Base-by-base conservation (phyloP, 2,329 filamentous ascomycete genomes). In the Fusarium siculi region DNA sequence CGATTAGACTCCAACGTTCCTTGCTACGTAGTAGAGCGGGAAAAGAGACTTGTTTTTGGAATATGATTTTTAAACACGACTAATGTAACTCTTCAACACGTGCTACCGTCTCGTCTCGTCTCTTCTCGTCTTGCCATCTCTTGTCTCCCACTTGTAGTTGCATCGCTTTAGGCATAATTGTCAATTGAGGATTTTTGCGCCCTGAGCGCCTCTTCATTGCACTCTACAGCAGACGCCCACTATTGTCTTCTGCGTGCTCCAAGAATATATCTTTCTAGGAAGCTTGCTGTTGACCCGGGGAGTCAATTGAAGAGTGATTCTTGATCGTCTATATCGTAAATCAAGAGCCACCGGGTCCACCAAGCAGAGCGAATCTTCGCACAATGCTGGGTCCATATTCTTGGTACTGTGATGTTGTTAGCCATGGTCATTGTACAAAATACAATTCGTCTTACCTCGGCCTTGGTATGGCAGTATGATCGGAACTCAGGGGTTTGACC, bases 401-500 rank as follows among this genome's bases (percentile, higher is more conserved):
- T 84, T 98, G 93, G 82, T 98, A 98, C 87, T 96, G 83, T 21
- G 10, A 39, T 11, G 7, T 43, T 25, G 47, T 77, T 44, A 77
- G 75, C 36, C 30, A 47, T 53, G 55, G 19, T n/a, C 18, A 7
- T 9, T n/a, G 28, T 10, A 14, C 4, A 32, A 8, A 16, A 19
- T 9, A 14, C 23, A 49, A 16, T 18, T 23, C 11, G 9, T 78
- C 86, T 76, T 80, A 90, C 89, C 87, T 91, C 90, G 36, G 90
- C 91, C 87, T 96, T 96, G 64, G 93, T 99, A 84, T 99, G 97
- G 86, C 96, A 99, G 86, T 98, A 99, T 80, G 95, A 98, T 82
- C 94, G 91, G 88, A 99, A 99, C 84, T 99, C 97, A 9, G 97
- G 96, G 11, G 96, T 99, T 86, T 98, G 96, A 62, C 96, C 97